These are phyloP conservation scores for Halophytophthora batemanensis DNA, from an alignment of 352 stramenopile genomes.

Conservation along the genomic window DNA sequence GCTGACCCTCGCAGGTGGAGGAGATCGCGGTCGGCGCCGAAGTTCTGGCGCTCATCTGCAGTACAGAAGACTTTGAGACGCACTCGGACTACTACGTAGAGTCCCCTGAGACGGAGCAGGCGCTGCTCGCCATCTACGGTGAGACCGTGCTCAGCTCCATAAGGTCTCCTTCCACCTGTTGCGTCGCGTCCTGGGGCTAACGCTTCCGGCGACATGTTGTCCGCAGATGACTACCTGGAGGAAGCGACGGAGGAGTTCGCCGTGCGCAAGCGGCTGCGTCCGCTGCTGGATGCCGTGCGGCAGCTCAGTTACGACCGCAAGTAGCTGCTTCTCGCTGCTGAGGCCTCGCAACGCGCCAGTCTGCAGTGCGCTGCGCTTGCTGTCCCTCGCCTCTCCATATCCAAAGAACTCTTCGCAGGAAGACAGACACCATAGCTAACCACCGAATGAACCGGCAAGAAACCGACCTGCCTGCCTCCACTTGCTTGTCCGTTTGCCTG, in stretches of 20 bases:
- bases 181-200: too few relatives aligned
- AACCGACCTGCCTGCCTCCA: too few relatives aligned
- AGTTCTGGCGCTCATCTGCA: conserved; percentile 71
- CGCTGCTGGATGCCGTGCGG: conserved; percentile 61
- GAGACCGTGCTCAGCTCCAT: conserved; percentile 2
- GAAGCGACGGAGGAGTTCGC: conserved; percentile 56
- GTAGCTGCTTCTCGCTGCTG: too few relatives aligned
- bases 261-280: conserved; percentile 68
- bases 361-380: too few relatives aligned
- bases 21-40: conserved; percentile 63
- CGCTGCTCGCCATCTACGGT: conserved; percentile 58
- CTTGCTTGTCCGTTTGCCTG: too few relatives aligned
- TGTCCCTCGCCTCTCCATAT: too few relatives aligned
- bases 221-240: conserved; percentile 67
- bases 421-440: too few relatives aligned
- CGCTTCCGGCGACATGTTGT: not conserved
- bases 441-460: too few relatives aligned
- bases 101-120: conserved; percentile 53
- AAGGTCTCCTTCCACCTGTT: too few relatives aligned
- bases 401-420: too few relatives aligned
- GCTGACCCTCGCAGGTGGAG: conserved; percentile 17
- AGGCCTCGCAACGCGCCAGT: too few relatives aligned
- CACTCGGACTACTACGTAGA: too few relatives aligned
- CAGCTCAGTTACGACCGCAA: conserved; percentile 29
- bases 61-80: conserved; percentile 87